Evolutionary conservation across 352 stramenopile genomes (phyloP), one percentile per base, ranked within the genome.

Genomic region (Phytophthora podocarpi): DNA sequence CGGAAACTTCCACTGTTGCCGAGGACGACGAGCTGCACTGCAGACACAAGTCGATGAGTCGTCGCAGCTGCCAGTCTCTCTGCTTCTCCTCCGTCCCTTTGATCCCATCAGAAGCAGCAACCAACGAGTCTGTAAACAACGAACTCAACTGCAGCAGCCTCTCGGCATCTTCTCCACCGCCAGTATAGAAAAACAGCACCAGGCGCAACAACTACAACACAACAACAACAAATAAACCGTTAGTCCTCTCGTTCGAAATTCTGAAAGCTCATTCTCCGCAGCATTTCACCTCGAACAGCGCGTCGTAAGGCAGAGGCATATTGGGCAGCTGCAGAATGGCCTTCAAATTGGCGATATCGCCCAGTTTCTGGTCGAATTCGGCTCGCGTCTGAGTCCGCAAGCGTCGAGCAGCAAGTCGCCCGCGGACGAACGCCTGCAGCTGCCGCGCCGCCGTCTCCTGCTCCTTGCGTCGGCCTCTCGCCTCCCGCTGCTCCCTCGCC

Each of bases 331-430:
- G 79, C 40, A 91, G 53, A 61, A 91, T 59, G 8, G 23, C 34
- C 66, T 89, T 80, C 13, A 91, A 68, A 1, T 72, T 74, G 18
- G 52, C 45, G 30, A 91, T 81, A 55, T 91, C 82, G 2, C 58
- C 67, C 37, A 84, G 15, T 56, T 91, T 91, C 37, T 77, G 64
- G 43, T 81, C 68, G 16, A 87, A 72, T n/a, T 85, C 76, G 10
- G 42, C 52, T 16, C 70, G 72, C 4, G 65, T 30, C 10, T 41
- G 23, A 1, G 23, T 48, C 4, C 61, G 49, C 10, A 66, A 11
- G 12, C 48, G 31, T 21, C 52, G 54, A 28, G 74, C 64, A 21
- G 43, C 54, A n/a, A 74, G 21, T n/a, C 74, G 70, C 0, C 68
- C 68, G 26, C 74, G 73, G 13, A 68, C 30, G 20, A 91, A 83